A percentile compares a stretch with the other conserved stretches of the same genome.
Evolutionary conservation across 2,329 filamentous ascomycete species (phyloP).

Genomic region (Aureobasidium sp.): DNA sequence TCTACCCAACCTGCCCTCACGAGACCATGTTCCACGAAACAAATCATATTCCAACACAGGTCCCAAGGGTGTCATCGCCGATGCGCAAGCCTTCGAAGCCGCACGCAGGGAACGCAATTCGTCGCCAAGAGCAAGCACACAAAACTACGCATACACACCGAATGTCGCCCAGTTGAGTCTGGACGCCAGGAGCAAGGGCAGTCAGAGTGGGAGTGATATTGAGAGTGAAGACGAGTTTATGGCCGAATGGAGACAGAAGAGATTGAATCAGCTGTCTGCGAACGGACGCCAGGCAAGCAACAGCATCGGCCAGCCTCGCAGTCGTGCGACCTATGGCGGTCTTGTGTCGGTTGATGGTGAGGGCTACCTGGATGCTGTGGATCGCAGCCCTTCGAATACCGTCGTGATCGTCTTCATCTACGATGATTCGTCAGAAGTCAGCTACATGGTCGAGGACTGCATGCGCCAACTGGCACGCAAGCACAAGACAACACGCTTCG

Average conservation of each 20-base stretch:
- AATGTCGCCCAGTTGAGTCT: slow-evolving; percentile 5
- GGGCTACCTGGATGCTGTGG: slow-evolving; percentile 92
- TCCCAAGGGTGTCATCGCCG: slow-evolving; percentile 80
- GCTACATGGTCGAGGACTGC: slow-evolving; percentile 68
- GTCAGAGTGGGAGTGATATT: neutral
- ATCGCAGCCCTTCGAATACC: slow-evolving; percentile 74
- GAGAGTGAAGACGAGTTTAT: slow-evolving; percentile 75
- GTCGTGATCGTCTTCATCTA: slow-evolving; percentile 91
- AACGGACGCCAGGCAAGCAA: slow-evolving; percentile 3
- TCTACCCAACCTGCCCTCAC: slow-evolving; percentile 38
- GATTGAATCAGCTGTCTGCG: slow-evolving; percentile 59
- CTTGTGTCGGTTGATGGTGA: slow-evolving; percentile 79
- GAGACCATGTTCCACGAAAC: slow-evolving; percentile 3
- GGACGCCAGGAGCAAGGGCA: slow-evolving; percentile 36
- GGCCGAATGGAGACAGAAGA: slow-evolving; percentile 72
- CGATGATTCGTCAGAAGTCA: slow-evolving; percentile 78
- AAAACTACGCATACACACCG: slow-evolving; percentile 9
- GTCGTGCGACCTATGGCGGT: slow-evolving; percentile 59
- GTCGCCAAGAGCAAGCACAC: neutral
- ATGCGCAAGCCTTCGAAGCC: slow-evolving; percentile 61
- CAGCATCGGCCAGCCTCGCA: slow-evolving; percentile 3
- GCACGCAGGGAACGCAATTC: slow-evolving; percentile 10
- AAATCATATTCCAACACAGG: slow-evolving; percentile 56
- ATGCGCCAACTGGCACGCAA: slow-evolving; percentile 64
- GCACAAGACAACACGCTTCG: slow-evolving; percentile 68